phyloP scores from a whole-genome alignment of 2,329 filamentous ascomycete species.

The Sporothrix luriei region DNA sequence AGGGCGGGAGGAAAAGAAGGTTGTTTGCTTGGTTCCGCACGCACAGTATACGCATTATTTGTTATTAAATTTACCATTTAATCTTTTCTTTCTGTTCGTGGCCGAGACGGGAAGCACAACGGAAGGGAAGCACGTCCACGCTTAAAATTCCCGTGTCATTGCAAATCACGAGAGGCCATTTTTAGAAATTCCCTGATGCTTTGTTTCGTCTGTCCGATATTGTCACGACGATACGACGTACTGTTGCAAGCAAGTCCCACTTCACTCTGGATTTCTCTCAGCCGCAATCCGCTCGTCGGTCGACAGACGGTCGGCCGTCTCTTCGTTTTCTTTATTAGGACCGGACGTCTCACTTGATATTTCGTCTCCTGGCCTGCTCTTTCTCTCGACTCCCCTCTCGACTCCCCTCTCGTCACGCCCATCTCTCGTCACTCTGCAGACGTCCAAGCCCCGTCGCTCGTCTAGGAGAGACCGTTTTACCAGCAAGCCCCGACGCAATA shows the following conservation, averaged over 20 bases:
- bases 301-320: not conserved
- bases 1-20: not conserved
- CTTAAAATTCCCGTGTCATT: not conserved
- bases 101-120: constrained; percentile 16
- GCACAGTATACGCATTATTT: not conserved
- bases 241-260: not conserved
- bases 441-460: constrained; percentile 7
- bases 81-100: not conserved
- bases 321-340: constrained; percentile 20
- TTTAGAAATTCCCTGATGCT: not conserved
- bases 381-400: not conserved
- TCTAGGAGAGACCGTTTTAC: constrained; percentile 24
- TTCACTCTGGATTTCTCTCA: constrained; percentile 4
- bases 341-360: not conserved
- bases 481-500: not conserved
- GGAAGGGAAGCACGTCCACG: not conserved
- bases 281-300: not conserved
- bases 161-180: constrained; percentile 9
- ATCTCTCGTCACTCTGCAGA: not conserved
- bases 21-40: constrained; percentile 27
- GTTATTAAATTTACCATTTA: too few species aligned
- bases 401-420: not conserved
- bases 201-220: not conserved
- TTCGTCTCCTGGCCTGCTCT: not conserved
- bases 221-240: too few species aligned